Conservation (phyloP, 108 stramenopile genomes). For the Seminavis robusta region DNA sequence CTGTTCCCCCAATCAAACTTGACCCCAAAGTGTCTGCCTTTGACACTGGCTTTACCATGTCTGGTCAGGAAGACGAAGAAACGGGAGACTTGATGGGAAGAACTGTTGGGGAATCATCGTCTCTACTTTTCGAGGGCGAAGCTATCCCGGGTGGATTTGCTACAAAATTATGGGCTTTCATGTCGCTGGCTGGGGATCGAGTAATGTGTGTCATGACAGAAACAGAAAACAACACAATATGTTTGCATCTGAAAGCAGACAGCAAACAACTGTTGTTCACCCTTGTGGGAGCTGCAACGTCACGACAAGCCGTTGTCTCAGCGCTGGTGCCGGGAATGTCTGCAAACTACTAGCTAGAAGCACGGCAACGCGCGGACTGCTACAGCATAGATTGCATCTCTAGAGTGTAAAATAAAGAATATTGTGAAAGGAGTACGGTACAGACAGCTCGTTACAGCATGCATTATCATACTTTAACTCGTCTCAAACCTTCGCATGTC, state of each 20-base stretch:
- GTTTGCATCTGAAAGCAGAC: constrained; percentile 27
- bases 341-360: no score
- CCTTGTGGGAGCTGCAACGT: constrained; percentile 17
- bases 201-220: constrained; percentile 31
- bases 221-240: constrained; percentile 16
- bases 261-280: constrained; percentile 27
- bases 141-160: constrained; percentile 28
- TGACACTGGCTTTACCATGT: no score
- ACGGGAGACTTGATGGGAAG: neutral
- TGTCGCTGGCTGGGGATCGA: constrained; percentile 27
- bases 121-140: constrained; percentile 27
- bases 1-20: constrained; percentile 30
- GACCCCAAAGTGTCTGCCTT: neutral
- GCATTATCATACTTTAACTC: no score
- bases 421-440: no score
- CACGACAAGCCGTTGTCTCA: no score
- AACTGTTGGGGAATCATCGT: constrained; percentile 25
- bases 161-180: constrained; percentile 45
- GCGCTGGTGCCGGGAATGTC: constrained; percentile 23
- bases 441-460: no score
- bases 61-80: no score
- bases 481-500: no score
- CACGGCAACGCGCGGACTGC: no score
- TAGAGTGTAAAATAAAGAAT: no score
- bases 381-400: no score